Conservation (phyloP, 1,139 yeast genomes). For the Nakaseomyces kungkrabaensis region DNA sequence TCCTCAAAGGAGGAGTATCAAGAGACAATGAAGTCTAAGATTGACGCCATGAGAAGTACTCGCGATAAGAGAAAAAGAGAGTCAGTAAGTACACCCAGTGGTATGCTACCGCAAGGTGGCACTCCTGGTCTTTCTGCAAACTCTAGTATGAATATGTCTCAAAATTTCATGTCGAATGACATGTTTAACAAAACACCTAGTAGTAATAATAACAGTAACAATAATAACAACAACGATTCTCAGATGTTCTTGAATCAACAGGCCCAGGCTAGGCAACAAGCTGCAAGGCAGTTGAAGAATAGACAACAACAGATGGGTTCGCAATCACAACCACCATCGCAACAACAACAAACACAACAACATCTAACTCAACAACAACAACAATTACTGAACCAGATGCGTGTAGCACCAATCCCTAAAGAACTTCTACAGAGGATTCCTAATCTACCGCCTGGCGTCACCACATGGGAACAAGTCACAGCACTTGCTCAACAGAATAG, state of each 20-base stretch:
- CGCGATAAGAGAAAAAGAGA: constrained; percentile 25
- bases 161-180: background rate
- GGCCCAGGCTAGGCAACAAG: constrained; percentile 42
- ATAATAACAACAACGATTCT: constrained; percentile 16
- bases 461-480: constrained; percentile 76
- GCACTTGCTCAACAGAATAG: constrained; percentile 50
- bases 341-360: constrained; percentile 20
- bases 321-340: constrained; percentile 21
- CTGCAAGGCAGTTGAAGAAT: background rate
- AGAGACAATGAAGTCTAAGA: constrained; percentile 29
- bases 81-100: constrained; percentile 1
- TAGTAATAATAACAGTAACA: constrained; percentile 14
- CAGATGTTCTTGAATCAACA: constrained; percentile 41
- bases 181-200: background rate
- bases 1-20: constrained; percentile 28
- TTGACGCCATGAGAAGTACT: constrained; percentile 28
- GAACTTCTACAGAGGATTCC: constrained; percentile 63
- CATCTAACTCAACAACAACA: constrained; percentile 29
- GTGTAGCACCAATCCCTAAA: constrained; percentile 63
- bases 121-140: constrained; percentile 8
- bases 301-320: constrained; percentile 7
- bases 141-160: constrained; percentile 3
- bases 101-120: background rate
- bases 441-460: constrained; percentile 68
- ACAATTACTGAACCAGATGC: constrained; percentile 33